Base-by-base conservation (phyloP, 179 eudicot genomes). In the Beta lomatogona region DNA sequence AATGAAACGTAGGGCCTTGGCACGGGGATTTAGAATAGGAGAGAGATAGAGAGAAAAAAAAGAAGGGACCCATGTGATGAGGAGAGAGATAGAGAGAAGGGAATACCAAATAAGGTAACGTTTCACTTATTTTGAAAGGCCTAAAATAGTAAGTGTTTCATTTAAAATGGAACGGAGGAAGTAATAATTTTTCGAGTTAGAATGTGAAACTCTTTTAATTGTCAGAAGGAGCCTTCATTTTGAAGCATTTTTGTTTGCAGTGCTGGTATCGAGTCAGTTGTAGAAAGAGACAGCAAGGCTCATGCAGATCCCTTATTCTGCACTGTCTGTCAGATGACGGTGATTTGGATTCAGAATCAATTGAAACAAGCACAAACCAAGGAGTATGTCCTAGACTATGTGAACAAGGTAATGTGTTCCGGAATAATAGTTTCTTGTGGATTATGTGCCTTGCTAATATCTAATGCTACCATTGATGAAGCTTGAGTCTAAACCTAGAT, bases 281-380 rank as follows among this genome's bases (percentile, higher is more conserved):
- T 89, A 54, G 93, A 86, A 71, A 87, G 83, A 77, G 93, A 89
- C 73, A 82, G 71, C 78, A 80, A 73, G 70, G 81, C 83, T 53
- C 83, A 48, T 59, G 80, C 77, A n/a, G 88, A 86, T 18, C 79
- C 80, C 73, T 46, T 87, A 57, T 53, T 88, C 9, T 93, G 98
- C 83, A 82, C 90, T 61, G 91, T 89, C 8, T 93, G 98, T 85
- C 88, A 93, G 87, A 85, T 92, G 98, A 81, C 89, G 80, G 98
- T 93, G 66, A 85, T 86, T 82, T 93, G 98, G 98, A 77, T 91
- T 76, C 92, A 82, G 73, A 90, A 85, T 80, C 91, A 92, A 82
- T 83, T 93, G 86, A 87, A 77, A 76, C 89, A 89, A 41, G 73
- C 86, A 12, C 75, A 64, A 72, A 86, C 89, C 59, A 93, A 93